A percentile compares a stretch with the other conserved stretches of the same genome.
Evolutionary conservation across 2,329 filamentous ascomycete species (phyloP).

Genomic region (Biscogniauxia mediterranea): DNA sequence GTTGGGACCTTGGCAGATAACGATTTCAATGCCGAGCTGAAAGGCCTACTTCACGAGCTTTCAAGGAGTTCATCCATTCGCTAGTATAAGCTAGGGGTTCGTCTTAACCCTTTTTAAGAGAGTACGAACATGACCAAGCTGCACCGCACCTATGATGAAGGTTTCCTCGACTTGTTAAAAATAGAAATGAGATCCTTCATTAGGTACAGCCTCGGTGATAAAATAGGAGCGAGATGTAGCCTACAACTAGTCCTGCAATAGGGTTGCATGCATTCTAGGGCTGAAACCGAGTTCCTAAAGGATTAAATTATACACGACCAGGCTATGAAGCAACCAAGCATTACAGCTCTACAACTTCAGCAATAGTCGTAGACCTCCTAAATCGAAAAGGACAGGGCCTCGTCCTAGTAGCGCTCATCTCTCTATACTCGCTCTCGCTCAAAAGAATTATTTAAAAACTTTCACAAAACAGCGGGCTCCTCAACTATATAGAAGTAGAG

Average conservation of each 20-base stretch:
- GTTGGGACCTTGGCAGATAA: no score
- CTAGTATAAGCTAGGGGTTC: no score
- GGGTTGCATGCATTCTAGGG: neutral
- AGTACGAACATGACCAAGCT: no score
- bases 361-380: neutral
- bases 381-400: neutral
- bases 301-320: neutral
- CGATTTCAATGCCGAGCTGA: no score
- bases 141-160: no score
- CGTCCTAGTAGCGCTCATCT: neutral
- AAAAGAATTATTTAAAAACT: no score
- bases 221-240: neutral
- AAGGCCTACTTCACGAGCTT: no score
- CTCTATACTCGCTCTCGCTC: no score
- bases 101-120: no score
- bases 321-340: neutral
- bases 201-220: neutral
- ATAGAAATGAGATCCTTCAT: neutral
- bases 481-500: neutral
- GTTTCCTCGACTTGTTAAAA: no score
- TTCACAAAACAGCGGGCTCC: no score
- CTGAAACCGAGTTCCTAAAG: neutral
- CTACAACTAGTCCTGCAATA: neutral
- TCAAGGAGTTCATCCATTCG: no score
- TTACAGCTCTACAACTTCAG: neutral